A percentile compares a stretch with the other conserved stretches of the same genome.
Evolutionary conservation across 441 rosid species (phyloP).

Genomic region (Jatropha podagrica): DNA sequence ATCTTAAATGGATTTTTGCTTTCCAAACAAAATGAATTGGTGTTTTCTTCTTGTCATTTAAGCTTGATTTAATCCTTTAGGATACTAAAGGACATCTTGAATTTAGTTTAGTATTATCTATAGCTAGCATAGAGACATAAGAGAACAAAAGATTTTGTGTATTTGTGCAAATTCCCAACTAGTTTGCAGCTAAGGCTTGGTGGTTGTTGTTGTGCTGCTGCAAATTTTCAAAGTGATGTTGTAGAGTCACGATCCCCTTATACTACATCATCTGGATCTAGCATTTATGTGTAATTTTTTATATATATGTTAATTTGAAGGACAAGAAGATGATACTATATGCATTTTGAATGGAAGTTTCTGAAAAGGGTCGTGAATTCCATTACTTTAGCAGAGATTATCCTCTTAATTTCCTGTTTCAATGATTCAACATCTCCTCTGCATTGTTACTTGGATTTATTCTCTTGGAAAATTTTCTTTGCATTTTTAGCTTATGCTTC

Average conservation of each 20-base stretch:
- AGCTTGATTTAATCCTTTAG: not conserved
- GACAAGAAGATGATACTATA: not conserved
- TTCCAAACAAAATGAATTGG: not conserved
- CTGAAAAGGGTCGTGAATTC: not conserved
- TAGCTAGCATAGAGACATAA: too few relatives aligned
- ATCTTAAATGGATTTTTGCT: not conserved
- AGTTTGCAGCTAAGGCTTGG: too few relatives aligned
- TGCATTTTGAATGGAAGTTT: not conserved
- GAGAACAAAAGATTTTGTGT: not conserved
- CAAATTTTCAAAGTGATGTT: not conserved
- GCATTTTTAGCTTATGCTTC: not conserved
- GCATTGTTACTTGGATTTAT: not conserved
- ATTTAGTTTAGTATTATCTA: too few relatives aligned
- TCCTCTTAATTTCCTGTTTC: not conserved
- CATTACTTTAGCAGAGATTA: not conserved
- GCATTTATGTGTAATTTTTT: not conserved
- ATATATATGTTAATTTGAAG: not conserved
- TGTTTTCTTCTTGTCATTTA: not conserved
- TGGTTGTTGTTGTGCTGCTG: too few relatives aligned
- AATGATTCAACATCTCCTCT: not conserved
- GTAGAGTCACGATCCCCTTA: not conserved
- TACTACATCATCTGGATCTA: not conserved
- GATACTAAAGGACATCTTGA: not conserved
- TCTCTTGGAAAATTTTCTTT: not conserved
- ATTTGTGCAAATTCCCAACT: too few relatives aligned